Percentiles rank a stretch among this genome's conserved stretches.
phyloP scores from a whole-genome alignment of 805 yeast genomes.

The Saccharomycopsis amapae region DNA sequence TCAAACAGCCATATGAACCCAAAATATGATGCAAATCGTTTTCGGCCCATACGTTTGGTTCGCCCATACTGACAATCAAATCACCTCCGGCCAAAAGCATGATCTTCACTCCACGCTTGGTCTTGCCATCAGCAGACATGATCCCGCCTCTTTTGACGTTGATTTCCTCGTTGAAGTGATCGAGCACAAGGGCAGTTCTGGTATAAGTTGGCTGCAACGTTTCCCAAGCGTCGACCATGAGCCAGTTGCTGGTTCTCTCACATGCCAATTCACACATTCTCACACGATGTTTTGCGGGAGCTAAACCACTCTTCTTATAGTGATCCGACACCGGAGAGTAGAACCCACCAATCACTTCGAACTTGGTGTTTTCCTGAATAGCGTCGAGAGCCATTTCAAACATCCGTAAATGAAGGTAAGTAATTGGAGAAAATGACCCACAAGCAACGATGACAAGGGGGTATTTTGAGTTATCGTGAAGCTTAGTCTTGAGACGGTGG shows the following conservation, averaged over 20 bases:
- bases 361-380: constrained; percentile 82
- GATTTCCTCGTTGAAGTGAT: constrained; percentile 93
- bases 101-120: constrained; percentile 76
- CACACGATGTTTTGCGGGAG: constrained; percentile 82
- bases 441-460: constrained; percentile 96
- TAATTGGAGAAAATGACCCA: constrained; percentile 94
- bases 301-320: constrained; percentile 88
- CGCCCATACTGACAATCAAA: constrained; percentile 98
- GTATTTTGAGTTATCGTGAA: constrained; percentile 67
- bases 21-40: constrained; percentile 89
- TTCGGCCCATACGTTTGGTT: constrained; percentile 98
- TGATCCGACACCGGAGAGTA: constrained; percentile 93
- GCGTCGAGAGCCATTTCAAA: constrained; percentile 98
- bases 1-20: constrained; percentile 93
- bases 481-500: constrained; percentile 67
- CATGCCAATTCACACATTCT: constrained; percentile 98
- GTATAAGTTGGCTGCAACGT: constrained; percentile 85
- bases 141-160: constrained; percentile 88
- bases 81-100: constrained; percentile 98
- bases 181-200: constrained; percentile 90
- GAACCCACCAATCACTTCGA: constrained; percentile 94
- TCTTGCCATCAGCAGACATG: constrained; percentile 45
- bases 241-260: constrained; percentile 93
- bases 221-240: constrained; percentile 99
- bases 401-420: constrained; percentile 92